Base-by-base conservation (phyloP, 768 basidiomycete species). In the Phanerodontia chrysosporium region DNA sequence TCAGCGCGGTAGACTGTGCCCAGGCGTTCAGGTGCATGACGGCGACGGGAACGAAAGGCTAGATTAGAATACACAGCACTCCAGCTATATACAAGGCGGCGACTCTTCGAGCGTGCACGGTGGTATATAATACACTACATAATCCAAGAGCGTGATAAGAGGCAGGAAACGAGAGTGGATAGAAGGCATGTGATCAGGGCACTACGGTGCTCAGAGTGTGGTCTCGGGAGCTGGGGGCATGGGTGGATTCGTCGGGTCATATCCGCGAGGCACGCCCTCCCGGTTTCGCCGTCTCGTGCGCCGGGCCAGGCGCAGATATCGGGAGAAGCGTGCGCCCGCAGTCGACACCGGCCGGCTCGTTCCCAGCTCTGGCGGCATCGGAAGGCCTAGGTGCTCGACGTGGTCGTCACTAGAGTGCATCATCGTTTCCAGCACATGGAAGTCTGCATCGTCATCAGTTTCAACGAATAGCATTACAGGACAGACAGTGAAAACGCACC, bases 401-500 rank as follows among this genome's bases (percentile, higher is more conserved):
- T 59, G 64, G 36, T 51, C 58, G 21, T 49, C 46, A 10, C 18
- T 35, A 18, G 64, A 57, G 24, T 24, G 27, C 64, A 74, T 68
- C 70, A 73, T 62, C 36, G 66, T 69, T 62, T 74, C 71, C 51
- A 74, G 66, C 13, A 69, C 72, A 10, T 73, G 71, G 66, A 74
- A 74, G 60, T 74, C 72, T 73, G 42, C 27, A 7, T 7, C 35
- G 36, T 25, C 8, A 48, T 54, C 13, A 45, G 39, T 53, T 21
- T 16, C 39, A 2, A 30, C 2, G 45, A 21, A 14, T 44, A 36
- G 52, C 21, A 27, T 45, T n/a, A n/a, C 21, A 48, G 25, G 5
- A 28, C n/a, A 29, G 7, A 24, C 44, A 21, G 22, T 2, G n/a
- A 49, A 18, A 22, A 68, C 79, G 49, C 64, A 92, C 92, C 93